Evolutionary conservation across 768 basidiomycete genomes (phyloP), one percentile per base, ranked within the genome.

Genomic region (Candolleomyces eurysporus): DNA sequence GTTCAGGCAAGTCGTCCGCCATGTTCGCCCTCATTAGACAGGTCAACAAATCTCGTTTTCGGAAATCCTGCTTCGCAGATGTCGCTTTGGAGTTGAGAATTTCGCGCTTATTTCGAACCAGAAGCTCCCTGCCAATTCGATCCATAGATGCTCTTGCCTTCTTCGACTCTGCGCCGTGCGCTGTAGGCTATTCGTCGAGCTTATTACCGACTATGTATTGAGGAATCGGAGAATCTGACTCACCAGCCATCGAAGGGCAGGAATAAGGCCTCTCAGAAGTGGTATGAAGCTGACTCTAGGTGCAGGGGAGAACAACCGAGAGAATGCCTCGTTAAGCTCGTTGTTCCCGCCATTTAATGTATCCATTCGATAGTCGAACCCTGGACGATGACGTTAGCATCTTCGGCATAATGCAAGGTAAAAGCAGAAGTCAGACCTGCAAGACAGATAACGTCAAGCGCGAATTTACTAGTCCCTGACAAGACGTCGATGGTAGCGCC

Each of bases 21-120:
- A 85, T 78, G 67, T 89, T 90, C 2, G 87, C 86, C 57, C 77
- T 78, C 45, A 88, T 75, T 3, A 89, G 74, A 26, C 87, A 67
- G 1, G 82, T 83, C 4, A 89, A 71, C 6, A 89, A 63, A 69
- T 89, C 87, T 6, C 83, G 76, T 71, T 69, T 75, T 67, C 55
- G 42, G 48, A 46, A 46, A 7, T 17, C 19, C 45, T 46, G 6
- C 17, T 62, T 58, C 2, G 67, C 43, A 8, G 58, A 64, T 39
- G 68, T 70, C 26, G 67, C 67, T 5, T 67, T 66, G 17, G 69
- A 64, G 2, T 64, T 66, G 58, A 57, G 2, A n/a, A 71, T 56
- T n/a, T 64, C 67, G 30, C 66, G 67, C 65, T 85, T 85, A 64
- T 82, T 85, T 19, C 82, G 73, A 9, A 66, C 53, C 5, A 85